These are phyloP conservation scores for Hypoxylon lenormandii DNA, from an alignment of 495 filamentous ascomycete genomes.

Conservation along the genomic window DNA sequence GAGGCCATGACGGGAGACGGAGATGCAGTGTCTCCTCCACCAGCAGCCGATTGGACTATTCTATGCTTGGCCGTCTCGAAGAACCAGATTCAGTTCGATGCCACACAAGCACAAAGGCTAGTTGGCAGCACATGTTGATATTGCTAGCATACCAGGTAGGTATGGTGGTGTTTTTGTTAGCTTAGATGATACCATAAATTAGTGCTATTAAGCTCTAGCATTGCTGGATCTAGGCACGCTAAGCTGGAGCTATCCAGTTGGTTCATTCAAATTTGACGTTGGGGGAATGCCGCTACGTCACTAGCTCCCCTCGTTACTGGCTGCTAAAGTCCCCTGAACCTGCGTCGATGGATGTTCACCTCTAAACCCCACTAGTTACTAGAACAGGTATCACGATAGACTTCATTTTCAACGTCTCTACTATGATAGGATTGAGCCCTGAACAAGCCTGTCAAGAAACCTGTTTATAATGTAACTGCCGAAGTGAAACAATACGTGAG, in stretches of 20 bases:
- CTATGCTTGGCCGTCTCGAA: constrained; percentile 1
- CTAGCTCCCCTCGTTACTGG: not conserved
- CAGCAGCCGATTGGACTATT: not conserved
- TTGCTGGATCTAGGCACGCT: not conserved
- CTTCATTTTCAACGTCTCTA: not conserved
- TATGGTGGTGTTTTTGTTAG: constrained; percentile 36
- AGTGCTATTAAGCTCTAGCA: constrained; percentile 6
- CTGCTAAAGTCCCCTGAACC: not conserved
- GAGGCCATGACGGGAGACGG: constrained; percentile 20
- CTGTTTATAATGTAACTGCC: too few relatives aligned
- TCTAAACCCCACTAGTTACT: not conserved
- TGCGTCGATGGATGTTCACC: constrained; percentile 1
- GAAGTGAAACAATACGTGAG: too few relatives aligned
- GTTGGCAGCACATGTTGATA: constrained; percentile 13
- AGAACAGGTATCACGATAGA: not conserved
- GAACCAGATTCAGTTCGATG: constrained; percentile 11
- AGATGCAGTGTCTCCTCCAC: not conserved
- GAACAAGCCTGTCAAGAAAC: too few relatives aligned
- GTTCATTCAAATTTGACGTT: not conserved
- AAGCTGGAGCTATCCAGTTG: not conserved
- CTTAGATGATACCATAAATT: constrained; percentile 36
- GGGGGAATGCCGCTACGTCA: constrained; percentile 9
- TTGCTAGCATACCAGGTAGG: not conserved
- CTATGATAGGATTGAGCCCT: too few relatives aligned
- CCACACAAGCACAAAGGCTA: constrained; percentile 23